phyloP scores from a whole-genome alignment of 2,329 filamentous ascomycete genomes.

The Colletotrichum sidae region DNA sequence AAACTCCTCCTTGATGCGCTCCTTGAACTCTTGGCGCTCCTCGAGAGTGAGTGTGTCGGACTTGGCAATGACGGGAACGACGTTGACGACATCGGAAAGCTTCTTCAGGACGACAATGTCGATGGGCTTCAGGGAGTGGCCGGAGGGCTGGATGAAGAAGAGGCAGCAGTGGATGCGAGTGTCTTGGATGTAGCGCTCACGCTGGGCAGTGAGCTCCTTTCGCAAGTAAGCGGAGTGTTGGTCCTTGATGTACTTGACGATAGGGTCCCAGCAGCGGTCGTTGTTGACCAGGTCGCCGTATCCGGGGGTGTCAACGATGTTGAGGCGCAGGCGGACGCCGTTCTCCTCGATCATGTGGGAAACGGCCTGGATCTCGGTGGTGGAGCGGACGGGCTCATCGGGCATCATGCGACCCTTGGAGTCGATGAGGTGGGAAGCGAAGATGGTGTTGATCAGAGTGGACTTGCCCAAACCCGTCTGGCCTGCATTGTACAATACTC shows the following conservation, averaged over 20 bases:
- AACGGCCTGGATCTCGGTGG: conserved; percentile 97
- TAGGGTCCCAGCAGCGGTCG: conserved; percentile 99
- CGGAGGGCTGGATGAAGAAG: conserved; percentile 99
- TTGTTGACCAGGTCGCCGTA: conserved; percentile 99
- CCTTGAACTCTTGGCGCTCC: conserved; percentile 96
- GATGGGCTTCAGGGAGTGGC: conserved; percentile 98
- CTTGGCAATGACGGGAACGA: conserved; percentile 98
- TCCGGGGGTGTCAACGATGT: conserved; percentile 98
- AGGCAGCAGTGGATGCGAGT: conserved; percentile 99
- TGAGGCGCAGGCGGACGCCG: conserved; percentile 94
- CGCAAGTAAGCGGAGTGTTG: conserved; percentile 99
- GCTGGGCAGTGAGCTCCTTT: conserved; percentile 99
- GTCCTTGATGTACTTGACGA: conserved; percentile 99
- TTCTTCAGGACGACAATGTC: conserved; percentile 99
- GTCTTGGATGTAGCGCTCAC: conserved; percentile 99
- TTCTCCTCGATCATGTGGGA: conserved; percentile 99
- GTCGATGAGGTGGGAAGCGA: conserved; percentile 98
- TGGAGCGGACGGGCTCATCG: conserved; percentile 92
- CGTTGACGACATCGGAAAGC: conserved; percentile 98
- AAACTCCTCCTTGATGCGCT: conserved; percentile 99
- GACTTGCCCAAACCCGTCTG: conserved; percentile 99
- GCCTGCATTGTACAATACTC: conserved; percentile 64
- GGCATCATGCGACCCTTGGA: conserved; percentile 95
- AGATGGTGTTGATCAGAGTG: conserved; percentile 99
- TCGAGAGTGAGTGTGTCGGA: conserved; percentile 95